Evolutionary conservation across 2,329 filamentous ascomycete genomes (phyloP).

Genomic region (Zalaria obscura): DNA sequence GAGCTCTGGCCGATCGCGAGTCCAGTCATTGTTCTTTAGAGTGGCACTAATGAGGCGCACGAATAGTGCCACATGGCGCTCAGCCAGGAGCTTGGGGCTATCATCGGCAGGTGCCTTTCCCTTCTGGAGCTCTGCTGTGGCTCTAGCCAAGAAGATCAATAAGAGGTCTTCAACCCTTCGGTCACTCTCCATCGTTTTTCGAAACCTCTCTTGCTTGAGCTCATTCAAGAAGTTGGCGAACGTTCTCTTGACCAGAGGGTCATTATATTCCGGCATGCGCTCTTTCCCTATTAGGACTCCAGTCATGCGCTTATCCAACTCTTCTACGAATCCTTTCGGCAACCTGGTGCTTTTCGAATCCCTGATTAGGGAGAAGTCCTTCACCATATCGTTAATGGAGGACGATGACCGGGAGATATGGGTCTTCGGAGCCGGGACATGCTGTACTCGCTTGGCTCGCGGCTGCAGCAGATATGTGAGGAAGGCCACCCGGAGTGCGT

Average conservation of each 20-base stretch:
- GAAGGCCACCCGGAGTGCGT: slow-evolving; percentile 79
- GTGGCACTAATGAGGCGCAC: slow-evolving; percentile 72
- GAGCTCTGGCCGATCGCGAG: slow-evolving; percentile 73
- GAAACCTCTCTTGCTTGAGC: slow-evolving; percentile 77
- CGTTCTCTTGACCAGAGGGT: slow-evolving; percentile 79
- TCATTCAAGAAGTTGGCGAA: slow-evolving; percentile 92
- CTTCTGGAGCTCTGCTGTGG: slow-evolving; percentile 79
- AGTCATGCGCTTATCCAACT: slow-evolving; percentile 64
- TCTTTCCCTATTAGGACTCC: slow-evolving; percentile 72
- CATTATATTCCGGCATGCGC: slow-evolving; percentile 73
- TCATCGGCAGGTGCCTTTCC: slow-evolving; percentile 66
- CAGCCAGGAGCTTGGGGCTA: slow-evolving; percentile 79
- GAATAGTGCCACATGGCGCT: slow-evolving; percentile 89
- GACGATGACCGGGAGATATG: slow-evolving; percentile 52
- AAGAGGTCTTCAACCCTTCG: slow-evolving; percentile 83
- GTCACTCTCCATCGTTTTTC: slow-evolving; percentile 87
- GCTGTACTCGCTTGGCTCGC: slow-evolving; percentile 77
- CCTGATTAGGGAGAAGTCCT: slow-evolving; percentile 61
- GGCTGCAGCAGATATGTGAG: slow-evolving; percentile 88
- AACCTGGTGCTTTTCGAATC: slow-evolving; percentile 58
- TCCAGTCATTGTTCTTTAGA: slow-evolving; percentile 71
- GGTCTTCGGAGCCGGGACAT: slow-evolving; percentile 48
- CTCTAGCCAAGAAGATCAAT: slow-evolving; percentile 90
- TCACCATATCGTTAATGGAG: slow-evolving; percentile 68
- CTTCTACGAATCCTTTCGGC: slow-evolving; percentile 56